Percentiles rank a stretch among this genome's conserved stretches.
These are phyloP conservation scores for Sinapis alba DNA, from an alignment of 441 rosid species.

Conservation along the genomic window DNA sequence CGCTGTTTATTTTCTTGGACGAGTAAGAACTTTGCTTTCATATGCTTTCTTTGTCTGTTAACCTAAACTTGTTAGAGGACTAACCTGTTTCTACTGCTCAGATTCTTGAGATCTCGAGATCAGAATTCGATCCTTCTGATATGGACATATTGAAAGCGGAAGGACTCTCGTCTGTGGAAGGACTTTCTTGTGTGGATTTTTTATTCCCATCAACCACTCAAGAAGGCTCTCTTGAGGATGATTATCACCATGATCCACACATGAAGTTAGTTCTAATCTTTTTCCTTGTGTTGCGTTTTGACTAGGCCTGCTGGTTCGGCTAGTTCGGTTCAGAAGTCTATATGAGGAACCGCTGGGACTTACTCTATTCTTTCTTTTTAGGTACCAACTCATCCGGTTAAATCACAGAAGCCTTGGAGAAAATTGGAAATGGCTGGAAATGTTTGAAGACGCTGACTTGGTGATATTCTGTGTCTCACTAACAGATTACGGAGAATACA, in stretches of 20 bases:
- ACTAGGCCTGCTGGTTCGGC: too few species aligned
- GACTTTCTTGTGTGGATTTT: constrained; percentile 61
- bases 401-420: constrained; percentile 59
- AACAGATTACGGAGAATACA: constrained; percentile 50
- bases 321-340: not conserved
- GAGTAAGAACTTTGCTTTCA: constrained; percentile 45
- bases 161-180: constrained; percentile 58
- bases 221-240: constrained; percentile 39
- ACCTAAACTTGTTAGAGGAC: not conserved
- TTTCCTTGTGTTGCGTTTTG: constrained; percentile 1
- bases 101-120: constrained; percentile 64
- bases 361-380: constrained; percentile 27
- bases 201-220: constrained; percentile 45
- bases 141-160: constrained; percentile 68
- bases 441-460: constrained; percentile 64
- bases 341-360: constrained; percentile 11
- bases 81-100: constrained; percentile 31
- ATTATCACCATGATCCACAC: constrained; percentile 48
- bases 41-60: not conserved
- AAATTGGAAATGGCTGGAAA: constrained; percentile 62
- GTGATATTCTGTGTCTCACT: constrained; percentile 60
- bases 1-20: constrained; percentile 67
- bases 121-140: constrained; percentile 60
- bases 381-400: constrained; percentile 68
- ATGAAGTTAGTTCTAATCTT: constrained; percentile 48